These are phyloP conservation scores for Phaseolus lunatus DNA, from an alignment of 306 rosid species.

Conservation along the genomic window DNA sequence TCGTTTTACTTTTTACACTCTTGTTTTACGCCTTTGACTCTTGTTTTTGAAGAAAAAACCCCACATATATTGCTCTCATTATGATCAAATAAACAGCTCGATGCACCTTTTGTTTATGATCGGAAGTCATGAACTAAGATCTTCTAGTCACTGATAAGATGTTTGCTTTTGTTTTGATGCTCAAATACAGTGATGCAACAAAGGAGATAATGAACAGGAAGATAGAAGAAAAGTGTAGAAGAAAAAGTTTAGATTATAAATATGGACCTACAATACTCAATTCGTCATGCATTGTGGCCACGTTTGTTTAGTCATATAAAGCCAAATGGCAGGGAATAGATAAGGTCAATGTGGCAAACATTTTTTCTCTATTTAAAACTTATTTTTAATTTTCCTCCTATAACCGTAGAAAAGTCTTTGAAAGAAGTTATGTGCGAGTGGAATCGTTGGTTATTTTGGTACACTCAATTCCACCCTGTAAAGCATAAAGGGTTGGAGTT, in stretches of 20 bases:
- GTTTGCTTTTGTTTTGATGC: slow-evolving; percentile 41
- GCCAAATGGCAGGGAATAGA: background rate
- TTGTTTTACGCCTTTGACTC: background rate
- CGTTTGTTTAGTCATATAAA: slow-evolving; percentile 12
- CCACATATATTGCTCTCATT: background rate
- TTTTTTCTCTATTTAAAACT: background rate
- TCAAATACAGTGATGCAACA: background rate
- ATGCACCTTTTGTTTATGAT: slow-evolving; percentile 3
- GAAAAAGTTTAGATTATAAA: slow-evolving; percentile 31
- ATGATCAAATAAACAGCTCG: background rate
- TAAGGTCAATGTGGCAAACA: background rate
- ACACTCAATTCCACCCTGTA: background rate
- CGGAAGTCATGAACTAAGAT: background rate
- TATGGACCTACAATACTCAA: slow-evolving; percentile 16
- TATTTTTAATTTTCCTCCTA: background rate
- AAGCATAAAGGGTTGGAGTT: slow-evolving; percentile 15
- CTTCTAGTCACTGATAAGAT: slow-evolving; percentile 39
- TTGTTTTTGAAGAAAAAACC: background rate
- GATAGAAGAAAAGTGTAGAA: background rate
- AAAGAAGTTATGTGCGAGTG: background rate
- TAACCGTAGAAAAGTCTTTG: too few species aligned
- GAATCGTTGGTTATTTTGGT: background rate
- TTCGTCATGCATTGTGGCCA: background rate
- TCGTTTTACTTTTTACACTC: background rate
- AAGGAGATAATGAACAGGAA: slow-evolving; percentile 1